These are phyloP conservation scores for Geum urbanum DNA, from an alignment of 306 rosid genomes.

Conservation along the genomic window DNA sequence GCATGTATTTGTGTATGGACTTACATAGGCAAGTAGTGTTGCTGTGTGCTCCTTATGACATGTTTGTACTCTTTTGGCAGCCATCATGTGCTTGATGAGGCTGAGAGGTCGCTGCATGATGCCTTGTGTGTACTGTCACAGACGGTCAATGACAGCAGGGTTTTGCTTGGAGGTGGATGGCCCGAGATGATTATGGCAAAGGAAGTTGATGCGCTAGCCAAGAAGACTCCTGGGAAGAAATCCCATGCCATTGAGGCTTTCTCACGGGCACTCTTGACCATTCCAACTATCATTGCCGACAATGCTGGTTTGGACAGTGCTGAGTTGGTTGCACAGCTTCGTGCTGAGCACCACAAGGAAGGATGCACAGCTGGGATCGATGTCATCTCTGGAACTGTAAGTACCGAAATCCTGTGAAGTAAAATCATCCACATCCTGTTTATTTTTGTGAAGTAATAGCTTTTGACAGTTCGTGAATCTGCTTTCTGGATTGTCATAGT, in stretches of 20 bases:
- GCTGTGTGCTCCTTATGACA: neutral
- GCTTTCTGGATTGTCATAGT: neutral
- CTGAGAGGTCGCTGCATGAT: constrained; percentile 97
- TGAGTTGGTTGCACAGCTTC: constrained; percentile 84
- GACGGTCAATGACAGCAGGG: constrained; percentile 90
- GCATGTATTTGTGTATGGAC: neutral
- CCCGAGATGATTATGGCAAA: constrained; percentile 97
- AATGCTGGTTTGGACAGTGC: constrained; percentile 99
- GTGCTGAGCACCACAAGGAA: constrained; percentile 93
- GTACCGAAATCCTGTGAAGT: constrained; percentile 14
- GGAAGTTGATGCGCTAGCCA: constrained; percentile 83
- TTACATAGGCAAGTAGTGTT: neutral
- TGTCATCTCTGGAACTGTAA: constrained; percentile 90
- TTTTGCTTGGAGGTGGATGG: constrained; percentile 97
- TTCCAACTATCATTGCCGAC: constrained; percentile 89
- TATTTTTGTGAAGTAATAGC: neutral
- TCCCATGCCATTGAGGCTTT: constrained; percentile 96
- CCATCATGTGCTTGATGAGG: constrained; percentile 95
- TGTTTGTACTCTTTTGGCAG: constrained; percentile 40
- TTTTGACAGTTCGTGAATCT: neutral
- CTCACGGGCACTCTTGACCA: constrained; percentile 77
- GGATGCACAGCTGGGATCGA: constrained; percentile 81
- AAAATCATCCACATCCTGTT: neutral
- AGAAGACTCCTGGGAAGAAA: constrained; percentile 91
- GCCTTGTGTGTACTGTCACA: constrained; percentile 95